Conservation (phyloP, 306 rosid genomes). For the Alnus rubra region DNA sequence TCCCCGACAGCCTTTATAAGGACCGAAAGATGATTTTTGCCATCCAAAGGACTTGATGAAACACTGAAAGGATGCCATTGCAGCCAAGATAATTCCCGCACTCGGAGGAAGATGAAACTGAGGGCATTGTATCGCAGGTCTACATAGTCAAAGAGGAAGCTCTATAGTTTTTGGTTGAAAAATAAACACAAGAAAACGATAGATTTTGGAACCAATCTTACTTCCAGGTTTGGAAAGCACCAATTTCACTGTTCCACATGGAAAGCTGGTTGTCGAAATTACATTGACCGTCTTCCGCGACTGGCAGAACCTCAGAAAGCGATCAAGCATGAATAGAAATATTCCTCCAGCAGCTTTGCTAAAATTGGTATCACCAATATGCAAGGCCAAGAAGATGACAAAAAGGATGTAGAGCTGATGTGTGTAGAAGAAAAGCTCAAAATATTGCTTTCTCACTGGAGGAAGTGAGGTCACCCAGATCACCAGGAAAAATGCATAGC, state of each 20-base stretch:
- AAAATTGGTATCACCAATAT: slow-evolving; percentile 82
- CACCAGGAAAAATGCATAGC: slow-evolving; percentile 71
- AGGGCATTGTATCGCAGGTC: slow-evolving; percentile 85
- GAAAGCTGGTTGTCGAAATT: slow-evolving; percentile 74
- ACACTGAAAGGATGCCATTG: slow-evolving; percentile 99
- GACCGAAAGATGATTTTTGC: slow-evolving; percentile 68
- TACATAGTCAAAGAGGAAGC: slow-evolving; percentile 31
- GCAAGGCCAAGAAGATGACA: slow-evolving; percentile 74
- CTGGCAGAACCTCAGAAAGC: slow-evolving; percentile 85
- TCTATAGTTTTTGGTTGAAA: slow-evolving; percentile 22
- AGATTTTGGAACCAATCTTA: slow-evolving; percentile 31
- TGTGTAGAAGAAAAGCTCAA: slow-evolving; percentile 88
- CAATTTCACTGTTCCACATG: slow-evolving; percentile 85
- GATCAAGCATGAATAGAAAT: slow-evolving; percentile 80
- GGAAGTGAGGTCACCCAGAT: slow-evolving; percentile 97
- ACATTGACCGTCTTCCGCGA: slow-evolving; percentile 68
- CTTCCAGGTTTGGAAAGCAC: slow-evolving; percentile 84
- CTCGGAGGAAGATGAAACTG: slow-evolving; percentile 87
- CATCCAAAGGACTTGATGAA: slow-evolving; percentile 92
- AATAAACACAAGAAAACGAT: not conserved
- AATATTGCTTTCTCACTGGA: slow-evolving; percentile 65
- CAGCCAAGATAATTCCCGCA: slow-evolving; percentile 83
- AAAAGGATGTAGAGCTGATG: slow-evolving; percentile 87
- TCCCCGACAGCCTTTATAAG: slow-evolving; percentile 89
- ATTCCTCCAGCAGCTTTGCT: slow-evolving; percentile 75